A percentile compares a stretch with the other conserved stretches of the same genome.
These are phyloP conservation scores for Clitocybe nebularis DNA, from an alignment of 1,284 basidiomycete genomes.

Conservation along the genomic window DNA sequence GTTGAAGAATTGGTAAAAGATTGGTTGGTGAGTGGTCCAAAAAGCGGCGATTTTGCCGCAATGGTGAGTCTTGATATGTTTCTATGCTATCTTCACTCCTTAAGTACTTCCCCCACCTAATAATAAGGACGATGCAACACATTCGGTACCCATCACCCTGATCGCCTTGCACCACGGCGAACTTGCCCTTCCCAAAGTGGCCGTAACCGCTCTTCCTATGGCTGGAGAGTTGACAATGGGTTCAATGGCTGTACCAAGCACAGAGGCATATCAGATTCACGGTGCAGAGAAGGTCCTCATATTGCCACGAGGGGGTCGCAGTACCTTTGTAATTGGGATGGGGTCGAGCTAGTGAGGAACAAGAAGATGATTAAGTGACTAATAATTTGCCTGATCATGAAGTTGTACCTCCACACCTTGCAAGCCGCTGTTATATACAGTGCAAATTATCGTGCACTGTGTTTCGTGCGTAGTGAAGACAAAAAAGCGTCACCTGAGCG, in stretches of 20 bases:
- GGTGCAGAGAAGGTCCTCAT: slow-evolving; percentile 73
- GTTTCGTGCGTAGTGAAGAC: slow-evolving; percentile 5
- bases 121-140: slow-evolving; percentile 52
- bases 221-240: slow-evolving; percentile 50
- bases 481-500: slow-evolving; percentile 77
- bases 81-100: background rate
- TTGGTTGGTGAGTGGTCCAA: slow-evolving; percentile 80
- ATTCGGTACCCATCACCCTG: slow-evolving; percentile 60
- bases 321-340: slow-evolving; percentile 75
- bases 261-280: slow-evolving; percentile 72
- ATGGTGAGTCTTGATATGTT: slow-evolving; percentile 37
- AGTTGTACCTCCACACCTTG: too few species aligned
- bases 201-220: slow-evolving; percentile 54
- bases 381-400: too few species aligned
- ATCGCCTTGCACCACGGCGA: slow-evolving; percentile 79
- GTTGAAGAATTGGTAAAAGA: slow-evolving; percentile 72
- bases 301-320: slow-evolving; percentile 73
- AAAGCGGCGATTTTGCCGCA: slow-evolving; percentile 73
- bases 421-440: background rate
- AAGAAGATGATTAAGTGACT: too few species aligned
- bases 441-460: too few species aligned
- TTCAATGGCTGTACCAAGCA: slow-evolving; percentile 53
- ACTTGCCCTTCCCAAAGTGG: slow-evolving; percentile 65
- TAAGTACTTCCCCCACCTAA: background rate
- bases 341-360: slow-evolving; percentile 39